phyloP scores from a whole-genome alignment of 2,329 filamentous ascomycete genomes.

The Curvularia sp. region DNA sequence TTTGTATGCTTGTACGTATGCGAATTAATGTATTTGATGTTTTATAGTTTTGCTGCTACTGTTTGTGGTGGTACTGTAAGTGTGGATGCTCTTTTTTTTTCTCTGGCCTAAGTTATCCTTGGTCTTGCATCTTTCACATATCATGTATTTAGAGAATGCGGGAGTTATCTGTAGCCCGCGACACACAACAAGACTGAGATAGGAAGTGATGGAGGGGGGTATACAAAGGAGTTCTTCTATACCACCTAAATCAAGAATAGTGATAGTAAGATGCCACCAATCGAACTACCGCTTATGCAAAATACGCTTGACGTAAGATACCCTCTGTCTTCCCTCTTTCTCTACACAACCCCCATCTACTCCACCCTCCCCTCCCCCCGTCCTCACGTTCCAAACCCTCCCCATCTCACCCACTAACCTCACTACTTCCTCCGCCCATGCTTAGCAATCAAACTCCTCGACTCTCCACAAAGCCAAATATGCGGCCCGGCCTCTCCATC shows the following conservation, averaged over 20 bases:
- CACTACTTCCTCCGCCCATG: slow-evolving; percentile 36
- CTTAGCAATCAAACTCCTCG: slow-evolving; percentile 71
- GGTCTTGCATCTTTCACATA: too few relatives aligned
- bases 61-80: not conserved
- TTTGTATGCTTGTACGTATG: not conserved
- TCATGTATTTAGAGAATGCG: not conserved
- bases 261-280: not conserved
- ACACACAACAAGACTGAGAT: too few relatives aligned
- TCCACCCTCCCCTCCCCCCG: not conserved
- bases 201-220: too few relatives aligned
- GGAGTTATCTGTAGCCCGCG: too few relatives aligned
- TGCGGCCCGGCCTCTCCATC: slow-evolving; percentile 65
- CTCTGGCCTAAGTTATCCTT: too few relatives aligned
- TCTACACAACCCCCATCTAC: slow-evolving; percentile 2
- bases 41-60: not conserved
- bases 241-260: not conserved
- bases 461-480: slow-evolving; percentile 70
- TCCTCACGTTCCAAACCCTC: not conserved
- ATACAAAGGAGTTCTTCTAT: too few relatives aligned
- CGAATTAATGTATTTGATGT: not conserved
- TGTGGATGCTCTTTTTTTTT: not conserved
- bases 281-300: not conserved
- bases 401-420: not conserved
- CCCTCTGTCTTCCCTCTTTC: not conserved
- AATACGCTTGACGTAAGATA: not conserved